These are phyloP conservation scores for Magnusiomyces tetraspermus DNA, from an alignment of 1,139 yeast species.

Conservation along the genomic window DNA sequence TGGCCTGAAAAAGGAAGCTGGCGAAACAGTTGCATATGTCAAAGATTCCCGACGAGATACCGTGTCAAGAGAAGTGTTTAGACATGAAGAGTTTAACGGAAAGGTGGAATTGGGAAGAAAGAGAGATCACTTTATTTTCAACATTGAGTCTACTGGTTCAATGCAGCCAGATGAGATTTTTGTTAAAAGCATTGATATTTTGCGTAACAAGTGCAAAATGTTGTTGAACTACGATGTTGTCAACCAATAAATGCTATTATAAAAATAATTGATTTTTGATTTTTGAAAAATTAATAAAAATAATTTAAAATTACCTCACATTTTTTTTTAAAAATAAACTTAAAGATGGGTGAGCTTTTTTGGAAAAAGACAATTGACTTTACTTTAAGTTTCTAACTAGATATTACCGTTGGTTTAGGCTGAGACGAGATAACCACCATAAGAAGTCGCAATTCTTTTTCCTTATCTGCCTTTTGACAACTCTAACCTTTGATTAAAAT, in stretches of 20 bases:
- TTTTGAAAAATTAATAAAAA: too few species aligned
- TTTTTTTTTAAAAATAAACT: too few species aligned
- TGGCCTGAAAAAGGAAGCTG: slow-evolving; percentile 49
- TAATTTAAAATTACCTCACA: too few species aligned
- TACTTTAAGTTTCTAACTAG: too few species aligned
- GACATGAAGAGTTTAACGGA: slow-evolving; percentile 83
- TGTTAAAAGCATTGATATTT: slow-evolving; percentile 74
- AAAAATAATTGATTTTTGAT: not conserved
- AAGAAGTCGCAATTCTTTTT: too few species aligned
- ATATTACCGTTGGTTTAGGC: too few species aligned
- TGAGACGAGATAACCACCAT: too few species aligned
- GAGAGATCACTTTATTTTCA: slow-evolving; percentile 88
- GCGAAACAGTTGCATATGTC: slow-evolving; percentile 54
- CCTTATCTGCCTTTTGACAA: too few species aligned
- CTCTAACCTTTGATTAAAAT: too few species aligned
- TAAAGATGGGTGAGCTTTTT: too few species aligned
- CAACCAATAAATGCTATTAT: not conserved
- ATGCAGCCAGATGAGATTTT: slow-evolving; percentile 95
- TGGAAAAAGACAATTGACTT: too few species aligned
- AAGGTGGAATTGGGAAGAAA: slow-evolving; percentile 85
- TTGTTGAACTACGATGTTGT: slow-evolving; percentile 31
- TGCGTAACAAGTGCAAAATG: slow-evolving; percentile 78
- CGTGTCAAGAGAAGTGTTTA: slow-evolving; percentile 88
- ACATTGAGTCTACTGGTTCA: slow-evolving; percentile 91
- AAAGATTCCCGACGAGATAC: slow-evolving; percentile 89